Percentiles rank a stretch among this genome's conserved stretches.
phyloP scores from a whole-genome alignment of 2,329 filamentous ascomycete species.

The Neopestalotiopsis clavispora region DNA sequence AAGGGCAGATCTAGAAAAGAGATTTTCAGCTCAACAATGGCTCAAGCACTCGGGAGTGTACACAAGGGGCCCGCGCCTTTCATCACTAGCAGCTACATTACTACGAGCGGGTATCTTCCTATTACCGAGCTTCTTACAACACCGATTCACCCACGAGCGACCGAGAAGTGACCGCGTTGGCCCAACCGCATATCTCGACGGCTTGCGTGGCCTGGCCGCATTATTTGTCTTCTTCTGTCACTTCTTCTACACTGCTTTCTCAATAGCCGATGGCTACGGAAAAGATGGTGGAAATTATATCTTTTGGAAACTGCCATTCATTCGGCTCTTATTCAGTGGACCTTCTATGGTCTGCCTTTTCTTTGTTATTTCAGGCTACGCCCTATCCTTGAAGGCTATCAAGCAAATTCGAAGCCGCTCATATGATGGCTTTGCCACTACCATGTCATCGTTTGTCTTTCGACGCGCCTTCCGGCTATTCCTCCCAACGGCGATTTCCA shows the following conservation, averaged over 20 bases:
- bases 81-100: slow-evolving; percentile 41
- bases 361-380: slow-evolving; percentile 67
- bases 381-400: slow-evolving; percentile 59
- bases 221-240: slow-evolving; percentile 63
- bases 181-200: slow-evolving; percentile 63
- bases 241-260: slow-evolving; percentile 57
- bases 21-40: slow-evolving; percentile 38
- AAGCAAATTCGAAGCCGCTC: slow-evolving; percentile 45
- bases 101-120: slow-evolving; percentile 49
- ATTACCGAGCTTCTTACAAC: slow-evolving; percentile 58
- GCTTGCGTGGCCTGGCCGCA: slow-evolving; percentile 61
- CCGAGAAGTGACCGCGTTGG: slow-evolving; percentile 46
- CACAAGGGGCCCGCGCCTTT: slow-evolving; percentile 34
- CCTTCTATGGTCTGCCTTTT: slow-evolving; percentile 64
- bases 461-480: slow-evolving; percentile 58
- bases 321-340: slow-evolving; percentile 59
- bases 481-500: slow-evolving; percentile 55
- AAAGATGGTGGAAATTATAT: slow-evolving; percentile 48
- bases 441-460: slow-evolving; percentile 56
- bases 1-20: slow-evolving; percentile 42
- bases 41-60: slow-evolving; percentile 34
- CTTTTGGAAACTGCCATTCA: slow-evolving; percentile 56
- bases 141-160: slow-evolving; percentile 45
- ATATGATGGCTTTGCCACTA: slow-evolving; percentile 45
- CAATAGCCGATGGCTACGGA: slow-evolving; percentile 56